Percentiles rank a stretch among this genome's conserved stretches.
These are phyloP conservation scores for Sarocladium kiliense DNA, from an alignment of 2,329 filamentous ascomycete species.

Conservation along the genomic window DNA sequence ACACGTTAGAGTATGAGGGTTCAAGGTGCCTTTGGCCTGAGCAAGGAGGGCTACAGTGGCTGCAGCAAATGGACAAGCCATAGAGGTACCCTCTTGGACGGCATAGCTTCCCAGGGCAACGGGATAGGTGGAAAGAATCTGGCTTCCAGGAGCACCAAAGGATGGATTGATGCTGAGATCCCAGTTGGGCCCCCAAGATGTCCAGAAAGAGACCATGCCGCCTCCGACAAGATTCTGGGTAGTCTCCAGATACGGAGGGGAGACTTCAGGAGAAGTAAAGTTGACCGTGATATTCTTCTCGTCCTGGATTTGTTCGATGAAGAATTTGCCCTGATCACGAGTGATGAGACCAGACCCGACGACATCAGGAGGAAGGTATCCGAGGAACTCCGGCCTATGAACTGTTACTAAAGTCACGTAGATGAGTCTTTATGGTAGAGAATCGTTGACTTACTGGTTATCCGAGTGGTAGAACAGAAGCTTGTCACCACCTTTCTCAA, in stretches of 20 bases:
- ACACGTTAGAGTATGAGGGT: slow-evolving; percentile 18
- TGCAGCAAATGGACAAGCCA: slow-evolving; percentile 46
- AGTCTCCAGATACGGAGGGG: slow-evolving; percentile 11
- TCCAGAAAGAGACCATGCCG: slow-evolving; percentile 26
- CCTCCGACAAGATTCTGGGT: slow-evolving; percentile 20
- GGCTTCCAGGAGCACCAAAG: slow-evolving; percentile 40
- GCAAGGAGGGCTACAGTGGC: slow-evolving; percentile 28
- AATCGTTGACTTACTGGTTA: slow-evolving; percentile 14
- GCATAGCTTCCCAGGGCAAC: slow-evolving; percentile 35
- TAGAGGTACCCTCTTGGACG: slow-evolving; percentile 48
- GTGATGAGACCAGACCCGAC: slow-evolving; percentile 14
- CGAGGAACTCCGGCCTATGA: background rate
- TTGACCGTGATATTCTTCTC: slow-evolving; percentile 18
- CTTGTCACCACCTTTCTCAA: slow-evolving; percentile 35
- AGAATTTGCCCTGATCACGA: slow-evolving; percentile 17
- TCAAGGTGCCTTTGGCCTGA: slow-evolving; percentile 21
- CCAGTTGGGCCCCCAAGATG: slow-evolving; percentile 41
- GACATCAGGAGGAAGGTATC: slow-evolving; percentile 8
- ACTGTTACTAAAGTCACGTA: background rate
- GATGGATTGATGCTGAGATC: slow-evolving; percentile 44
- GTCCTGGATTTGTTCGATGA: slow-evolving; percentile 17
- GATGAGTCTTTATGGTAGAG: no score
- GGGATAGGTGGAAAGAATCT: slow-evolving; percentile 48
- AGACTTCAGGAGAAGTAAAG: slow-evolving; percentile 13
- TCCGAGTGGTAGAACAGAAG: slow-evolving; percentile 32